Evolutionary conservation across 177 flowering plant species (phyloP).

Genomic region (Telopea speciosissima): DNA sequence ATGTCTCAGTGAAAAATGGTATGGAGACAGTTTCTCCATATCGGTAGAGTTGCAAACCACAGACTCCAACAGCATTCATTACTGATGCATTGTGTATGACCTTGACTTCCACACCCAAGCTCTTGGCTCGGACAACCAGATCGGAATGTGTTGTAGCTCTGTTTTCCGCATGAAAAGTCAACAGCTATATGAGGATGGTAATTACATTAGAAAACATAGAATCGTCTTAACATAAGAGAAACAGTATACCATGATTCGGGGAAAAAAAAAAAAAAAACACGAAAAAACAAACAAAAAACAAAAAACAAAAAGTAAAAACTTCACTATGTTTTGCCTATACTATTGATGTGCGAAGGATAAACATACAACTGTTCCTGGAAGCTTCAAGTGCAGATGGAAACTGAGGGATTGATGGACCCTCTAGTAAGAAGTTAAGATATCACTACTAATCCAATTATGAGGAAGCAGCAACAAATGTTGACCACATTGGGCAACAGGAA

Average conservation of each 20-base stretch:
- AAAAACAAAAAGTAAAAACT: background rate
- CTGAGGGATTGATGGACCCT: too few species aligned
- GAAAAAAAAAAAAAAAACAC: background rate
- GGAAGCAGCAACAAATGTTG: too few species aligned
- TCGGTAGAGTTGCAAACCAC: constrained; percentile 91
- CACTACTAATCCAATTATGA: too few species aligned
- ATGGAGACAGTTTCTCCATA: constrained; percentile 91
- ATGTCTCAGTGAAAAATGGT: constrained; percentile 89
- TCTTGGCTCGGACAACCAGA: constrained; percentile 88
- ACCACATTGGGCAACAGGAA: too few species aligned
- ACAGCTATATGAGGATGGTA: background rate
- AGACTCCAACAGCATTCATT: constrained; percentile 90
- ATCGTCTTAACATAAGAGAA: background rate
- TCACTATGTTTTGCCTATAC: background rate
- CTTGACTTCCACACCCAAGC: constrained; percentile 62
- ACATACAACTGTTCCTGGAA: background rate
- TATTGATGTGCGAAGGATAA: background rate
- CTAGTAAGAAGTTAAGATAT: too few species aligned
- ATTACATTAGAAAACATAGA: background rate
- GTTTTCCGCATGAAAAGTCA: constrained; percentile 7
- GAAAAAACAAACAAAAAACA: too few species aligned
- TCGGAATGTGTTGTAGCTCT: constrained; percentile 96
- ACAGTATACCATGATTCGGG: background rate
- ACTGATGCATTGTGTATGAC: constrained; percentile 92
- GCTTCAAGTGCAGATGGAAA: background rate